phyloP scores from a whole-genome alignment of 2,329 filamentous ascomycete genomes.

The Fonsecaea nubica region DNA sequence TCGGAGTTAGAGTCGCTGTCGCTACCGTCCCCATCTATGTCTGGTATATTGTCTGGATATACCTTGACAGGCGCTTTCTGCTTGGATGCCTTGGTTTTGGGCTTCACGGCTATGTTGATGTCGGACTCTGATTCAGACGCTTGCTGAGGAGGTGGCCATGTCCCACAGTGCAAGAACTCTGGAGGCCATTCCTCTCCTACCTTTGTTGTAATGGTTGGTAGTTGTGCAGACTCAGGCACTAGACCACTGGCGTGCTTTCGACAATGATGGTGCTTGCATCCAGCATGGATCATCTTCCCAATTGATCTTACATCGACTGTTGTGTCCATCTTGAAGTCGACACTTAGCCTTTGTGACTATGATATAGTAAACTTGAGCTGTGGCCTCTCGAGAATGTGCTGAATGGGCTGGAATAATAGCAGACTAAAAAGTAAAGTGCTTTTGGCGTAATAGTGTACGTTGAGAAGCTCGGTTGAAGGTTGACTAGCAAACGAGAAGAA shows the following conservation, averaged over 20 bases:
- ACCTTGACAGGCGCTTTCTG: neutral
- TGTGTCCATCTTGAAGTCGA: conserved; percentile 16
- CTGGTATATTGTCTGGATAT: conserved; percentile 5
- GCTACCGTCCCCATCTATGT: conserved; percentile 7
- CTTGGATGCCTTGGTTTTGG: neutral
- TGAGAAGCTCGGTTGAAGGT: neutral
- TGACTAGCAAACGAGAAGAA: neutral
- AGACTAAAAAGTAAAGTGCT: neutral
- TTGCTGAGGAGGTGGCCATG: conserved; percentile 19
- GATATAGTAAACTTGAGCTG: neutral
- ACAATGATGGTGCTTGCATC: conserved; percentile 24
- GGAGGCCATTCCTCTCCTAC: conserved; percentile 13
- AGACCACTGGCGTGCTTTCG: neutral
- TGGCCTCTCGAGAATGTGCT: neutral
- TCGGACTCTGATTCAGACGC: neutral
- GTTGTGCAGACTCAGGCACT: neutral
- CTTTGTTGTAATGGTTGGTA: neutral
- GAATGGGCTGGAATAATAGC: neutral
- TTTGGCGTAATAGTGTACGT: neutral
- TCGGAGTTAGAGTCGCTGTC: conserved; percentile 5
- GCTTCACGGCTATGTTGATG: neutral
- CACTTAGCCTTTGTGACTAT: neutral
- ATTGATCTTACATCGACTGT: conserved; percentile 24
- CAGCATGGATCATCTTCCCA: conserved; percentile 23
- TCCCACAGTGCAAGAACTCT: conserved; percentile 27